Evolutionary conservation across 2,329 filamentous ascomycete genomes (phyloP).

Genomic region (Cladosporium sp.): DNA sequence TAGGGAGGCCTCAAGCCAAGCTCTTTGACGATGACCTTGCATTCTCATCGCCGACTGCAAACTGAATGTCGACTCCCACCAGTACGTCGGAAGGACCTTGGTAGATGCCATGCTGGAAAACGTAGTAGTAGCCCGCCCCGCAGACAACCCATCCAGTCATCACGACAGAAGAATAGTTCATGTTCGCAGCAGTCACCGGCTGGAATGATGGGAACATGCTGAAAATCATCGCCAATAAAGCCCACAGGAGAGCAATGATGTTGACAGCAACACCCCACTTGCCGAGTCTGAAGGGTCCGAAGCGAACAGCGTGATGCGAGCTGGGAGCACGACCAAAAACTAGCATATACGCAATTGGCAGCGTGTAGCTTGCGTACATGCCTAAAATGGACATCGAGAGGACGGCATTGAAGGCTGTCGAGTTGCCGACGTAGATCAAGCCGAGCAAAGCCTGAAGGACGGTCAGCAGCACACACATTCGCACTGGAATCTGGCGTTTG

Average conservation of each 20-base stretch:
- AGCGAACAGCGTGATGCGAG: not conserved
- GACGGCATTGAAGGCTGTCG: slow-evolving; percentile 47
- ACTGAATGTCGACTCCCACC: not conserved
- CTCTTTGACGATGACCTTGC: too few relatives aligned
- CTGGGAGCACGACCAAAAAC: slow-evolving; percentile 21
- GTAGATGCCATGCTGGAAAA: slow-evolving; percentile 34
- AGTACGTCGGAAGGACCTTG: slow-evolving; percentile 15
- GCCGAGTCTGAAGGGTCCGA: slow-evolving; percentile 32
- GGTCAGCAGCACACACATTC: slow-evolving; percentile 40
- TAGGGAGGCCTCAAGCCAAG: too few relatives aligned
- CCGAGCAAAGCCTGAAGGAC: slow-evolving; percentile 47
- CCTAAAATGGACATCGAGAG: slow-evolving; percentile 54
- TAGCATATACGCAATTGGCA: slow-evolving; percentile 52
- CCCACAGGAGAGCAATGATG: slow-evolving; percentile 41
- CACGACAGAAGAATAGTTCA: slow-evolving; percentile 40
- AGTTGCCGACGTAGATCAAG: slow-evolving; percentile 46
- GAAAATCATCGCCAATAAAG: slow-evolving; percentile 42
- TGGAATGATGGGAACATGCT: slow-evolving; percentile 43
- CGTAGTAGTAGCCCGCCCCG: slow-evolving; percentile 39
- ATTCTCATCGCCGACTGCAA: too few relatives aligned
- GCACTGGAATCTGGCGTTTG: slow-evolving; percentile 37
- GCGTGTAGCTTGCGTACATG: slow-evolving; percentile 52
- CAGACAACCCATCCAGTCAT: slow-evolving; percentile 38
- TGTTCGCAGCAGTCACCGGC: slow-evolving; percentile 38
- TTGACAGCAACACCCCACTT: slow-evolving; percentile 37